Evolutionary conservation across 2,329 filamentous ascomycete genomes (phyloP).

Genomic region (Calonectria pauciramosa): DNA sequence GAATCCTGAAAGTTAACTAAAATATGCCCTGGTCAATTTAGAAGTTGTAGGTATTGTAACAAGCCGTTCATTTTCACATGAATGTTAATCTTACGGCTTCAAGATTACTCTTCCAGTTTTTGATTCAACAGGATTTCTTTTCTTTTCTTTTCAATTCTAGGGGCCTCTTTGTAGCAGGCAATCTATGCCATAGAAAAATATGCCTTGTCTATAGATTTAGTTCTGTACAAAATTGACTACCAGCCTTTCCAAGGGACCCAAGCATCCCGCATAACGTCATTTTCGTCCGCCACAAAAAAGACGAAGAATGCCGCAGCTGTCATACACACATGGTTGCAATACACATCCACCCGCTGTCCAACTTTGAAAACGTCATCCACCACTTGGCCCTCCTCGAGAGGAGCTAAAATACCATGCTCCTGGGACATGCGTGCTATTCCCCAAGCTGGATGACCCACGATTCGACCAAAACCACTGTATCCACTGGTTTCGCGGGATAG

Average conservation of each 20-base stretch:
- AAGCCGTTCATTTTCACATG: too few relatives aligned
- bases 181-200: neutral
- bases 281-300: slow-evolving; percentile 53
- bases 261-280: slow-evolving; percentile 50
- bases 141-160: neutral
- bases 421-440: slow-evolving; percentile 52
- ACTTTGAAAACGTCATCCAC: slow-evolving; percentile 48
- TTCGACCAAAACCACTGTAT: slow-evolving; percentile 48
- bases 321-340: slow-evolving; percentile 54
- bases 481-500: slow-evolving; percentile 52
- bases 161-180: neutral
- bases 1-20: too few relatives aligned
- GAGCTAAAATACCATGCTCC: slow-evolving; percentile 54
- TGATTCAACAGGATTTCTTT: neutral
- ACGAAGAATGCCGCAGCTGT: slow-evolving; percentile 53
- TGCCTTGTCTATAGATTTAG: neutral
- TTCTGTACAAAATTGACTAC: slow-evolving; percentile 16
- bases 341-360: slow-evolving; percentile 50
- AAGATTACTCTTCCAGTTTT: neutral
- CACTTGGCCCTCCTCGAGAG: slow-evolving; percentile 35
- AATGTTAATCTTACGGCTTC: too few relatives aligned
- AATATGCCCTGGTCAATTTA: too few relatives aligned
- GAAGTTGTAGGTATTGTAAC: too few relatives aligned
- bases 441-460: slow-evolving; percentile 48
- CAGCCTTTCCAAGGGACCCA: slow-evolving; percentile 56